These are phyloP conservation scores for Melocanna baccifera DNA, from an alignment of 176 grass and related monocot genomes.

Conservation along the genomic window DNA sequence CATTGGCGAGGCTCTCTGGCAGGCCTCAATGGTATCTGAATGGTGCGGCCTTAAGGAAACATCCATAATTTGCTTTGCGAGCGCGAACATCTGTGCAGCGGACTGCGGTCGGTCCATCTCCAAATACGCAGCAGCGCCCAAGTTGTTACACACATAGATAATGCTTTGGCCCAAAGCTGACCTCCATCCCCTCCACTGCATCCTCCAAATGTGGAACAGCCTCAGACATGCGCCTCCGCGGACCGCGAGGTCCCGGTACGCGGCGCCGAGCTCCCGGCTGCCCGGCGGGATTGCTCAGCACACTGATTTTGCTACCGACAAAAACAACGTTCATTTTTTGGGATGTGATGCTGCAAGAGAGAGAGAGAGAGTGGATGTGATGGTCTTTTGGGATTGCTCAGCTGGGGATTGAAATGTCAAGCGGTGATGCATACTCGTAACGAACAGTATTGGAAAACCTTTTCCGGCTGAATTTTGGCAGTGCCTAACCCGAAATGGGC, in stretches of 20 bases:
- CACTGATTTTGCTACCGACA: too few species aligned
- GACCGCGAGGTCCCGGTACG: conserved; percentile 69
- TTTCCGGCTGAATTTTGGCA: not conserved
- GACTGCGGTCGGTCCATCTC: conserved; percentile 78
- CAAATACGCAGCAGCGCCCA: conserved; percentile 86
- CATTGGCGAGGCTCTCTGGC: conserved; percentile 90
- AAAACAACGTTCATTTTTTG: too few species aligned
- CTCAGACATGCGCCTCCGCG: conserved; percentile 58
- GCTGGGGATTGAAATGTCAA: conserved; percentile 7
- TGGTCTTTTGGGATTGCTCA: not conserved
- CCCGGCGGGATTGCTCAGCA: too few species aligned
- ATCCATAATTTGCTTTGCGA: conserved; percentile 82
- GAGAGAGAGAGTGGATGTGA: not conserved
- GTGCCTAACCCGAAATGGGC: not conserved
- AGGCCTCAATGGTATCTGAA: conserved; percentile 77
- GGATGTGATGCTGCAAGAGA: too few species aligned
- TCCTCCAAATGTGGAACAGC: conserved; percentile 64
- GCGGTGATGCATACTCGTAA: not conserved
- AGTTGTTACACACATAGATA: conserved; percentile 90
- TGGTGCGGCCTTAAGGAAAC: conserved; percentile 75
- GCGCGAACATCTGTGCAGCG: conserved; percentile 85
- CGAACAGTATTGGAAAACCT: not conserved
- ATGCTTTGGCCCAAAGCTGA: conserved; percentile 80
- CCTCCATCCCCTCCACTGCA: conserved; percentile 81
- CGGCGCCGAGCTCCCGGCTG: conserved; percentile 68